These are phyloP conservation scores for Euphorbia lathyris DNA, from an alignment of 345 rosid species.

Conservation along the genomic window DNA sequence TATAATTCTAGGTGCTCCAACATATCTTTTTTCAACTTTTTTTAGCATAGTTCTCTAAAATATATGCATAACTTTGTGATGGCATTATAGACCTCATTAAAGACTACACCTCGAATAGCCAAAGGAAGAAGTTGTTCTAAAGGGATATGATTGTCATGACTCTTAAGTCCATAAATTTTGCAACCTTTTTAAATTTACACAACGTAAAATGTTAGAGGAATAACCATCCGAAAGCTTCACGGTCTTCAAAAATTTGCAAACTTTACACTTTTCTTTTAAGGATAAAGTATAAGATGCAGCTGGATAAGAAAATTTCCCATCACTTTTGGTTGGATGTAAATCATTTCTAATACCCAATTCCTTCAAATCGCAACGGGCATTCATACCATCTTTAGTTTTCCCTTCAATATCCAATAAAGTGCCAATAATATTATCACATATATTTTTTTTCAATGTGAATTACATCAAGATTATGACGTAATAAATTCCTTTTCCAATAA, in stretches of 20 bases:
- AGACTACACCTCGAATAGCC: neutral
- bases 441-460: constrained; percentile 18
- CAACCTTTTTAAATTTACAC: neutral
- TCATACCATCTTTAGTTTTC: neutral
- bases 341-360: neutral
- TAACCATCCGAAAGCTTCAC: neutral
- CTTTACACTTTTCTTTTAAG: neutral
- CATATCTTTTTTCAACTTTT: neutral
- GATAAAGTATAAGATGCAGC: neutral
- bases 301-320: neutral
- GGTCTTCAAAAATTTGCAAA: neutral
- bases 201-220: neutral
- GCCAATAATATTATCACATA: constrained; percentile 6
- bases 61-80: neutral
- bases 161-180: neutral
- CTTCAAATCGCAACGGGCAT: neutral
- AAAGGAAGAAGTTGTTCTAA: neutral
- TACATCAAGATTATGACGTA: constrained; percentile 6
- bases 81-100: neutral
- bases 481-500: neutral
- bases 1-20: neutral
- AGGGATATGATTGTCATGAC: neutral
- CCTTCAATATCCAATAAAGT: constrained; percentile 4
- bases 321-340: neutral
- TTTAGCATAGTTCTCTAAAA: neutral